These are phyloP conservation scores for Stephania yunnanensis DNA, from an alignment of 164 flowering plant genomes.

Conservation along the genomic window DNA sequence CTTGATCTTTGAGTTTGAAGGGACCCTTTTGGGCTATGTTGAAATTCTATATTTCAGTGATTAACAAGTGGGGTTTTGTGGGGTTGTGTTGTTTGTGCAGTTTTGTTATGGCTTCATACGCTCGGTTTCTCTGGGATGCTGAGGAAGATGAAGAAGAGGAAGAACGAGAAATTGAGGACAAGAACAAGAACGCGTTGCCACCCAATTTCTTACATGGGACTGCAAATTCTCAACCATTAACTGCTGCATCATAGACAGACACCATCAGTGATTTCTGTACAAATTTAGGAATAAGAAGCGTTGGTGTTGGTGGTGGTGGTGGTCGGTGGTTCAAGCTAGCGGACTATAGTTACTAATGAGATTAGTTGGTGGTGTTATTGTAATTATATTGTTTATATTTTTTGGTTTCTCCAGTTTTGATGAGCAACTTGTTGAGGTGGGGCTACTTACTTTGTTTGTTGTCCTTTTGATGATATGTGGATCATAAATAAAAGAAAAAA, in stretches of 20 bases:
- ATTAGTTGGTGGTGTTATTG: not conserved
- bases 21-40: no score
- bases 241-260: constrained; percentile 29
- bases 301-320: no score
- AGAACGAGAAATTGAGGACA: constrained; percentile 18
- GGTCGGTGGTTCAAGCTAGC: not conserved
- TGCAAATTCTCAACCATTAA: constrained; percentile 3
- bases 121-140: constrained; percentile 41
- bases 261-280: not conserved
- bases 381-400: no score
- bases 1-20: no score
- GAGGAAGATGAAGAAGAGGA: constrained; percentile 33
- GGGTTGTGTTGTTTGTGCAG: constrained; percentile 24
- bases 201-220: constrained; percentile 25
- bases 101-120: constrained; percentile 44
- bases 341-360: not conserved
- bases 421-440: not conserved
- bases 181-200: constrained; percentile 7
- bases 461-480: not conserved
- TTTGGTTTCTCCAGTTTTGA: no score
- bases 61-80: not conserved
- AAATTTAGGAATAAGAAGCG: no score
- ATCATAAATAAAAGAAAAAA: no score
- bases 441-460: not conserved
- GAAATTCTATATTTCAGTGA: not conserved